phyloP scores from a whole-genome alignment of 495 filamentous ascomycete genomes.

The Lophium mytilinum region DNA sequence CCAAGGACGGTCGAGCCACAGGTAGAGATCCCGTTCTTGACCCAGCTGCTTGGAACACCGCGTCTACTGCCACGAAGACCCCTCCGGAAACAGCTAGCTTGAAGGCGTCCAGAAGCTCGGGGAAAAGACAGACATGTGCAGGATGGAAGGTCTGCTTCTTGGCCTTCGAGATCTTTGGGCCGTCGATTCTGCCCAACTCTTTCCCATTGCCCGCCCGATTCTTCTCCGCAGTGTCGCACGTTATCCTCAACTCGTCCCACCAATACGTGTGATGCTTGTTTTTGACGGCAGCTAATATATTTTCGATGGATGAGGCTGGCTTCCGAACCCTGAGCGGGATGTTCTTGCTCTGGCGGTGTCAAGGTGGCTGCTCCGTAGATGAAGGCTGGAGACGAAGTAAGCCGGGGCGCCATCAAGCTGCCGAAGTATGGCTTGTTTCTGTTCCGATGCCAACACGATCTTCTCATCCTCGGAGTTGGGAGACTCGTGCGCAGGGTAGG shows the following conservation, averaged over 20 bases:
- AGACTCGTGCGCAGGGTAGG: too few species aligned
- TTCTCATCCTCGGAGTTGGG: too few species aligned
- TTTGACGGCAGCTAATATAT: conserved; percentile 64
- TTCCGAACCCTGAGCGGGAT: conserved; percentile 78
- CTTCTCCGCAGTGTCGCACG: conserved; percentile 71
- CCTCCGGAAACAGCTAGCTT: conserved; percentile 84
- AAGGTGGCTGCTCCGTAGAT: too few species aligned
- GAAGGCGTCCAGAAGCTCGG: conserved; percentile 75
- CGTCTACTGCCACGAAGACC: conserved; percentile 84
- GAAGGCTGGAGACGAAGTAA: too few species aligned
- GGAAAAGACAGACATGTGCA: conserved; percentile 82
- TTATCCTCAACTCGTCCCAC: conserved; percentile 82
- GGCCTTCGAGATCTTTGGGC: conserved; percentile 34
- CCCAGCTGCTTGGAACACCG: conserved; percentile 52
- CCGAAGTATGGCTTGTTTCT: too few species aligned
- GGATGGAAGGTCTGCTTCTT: conserved; percentile 53
- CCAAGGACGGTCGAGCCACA: too few species aligned
- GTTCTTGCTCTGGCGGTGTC: conserved; percentile 40
- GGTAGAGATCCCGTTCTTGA: background rate
- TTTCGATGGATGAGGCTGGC: conserved; percentile 53
- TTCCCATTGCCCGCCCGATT: conserved; percentile 63
- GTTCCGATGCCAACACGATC: too few species aligned
- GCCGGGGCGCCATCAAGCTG: too few species aligned
- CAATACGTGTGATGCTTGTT: conserved; percentile 77
- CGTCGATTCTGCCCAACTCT: conserved; percentile 57